Base-by-base conservation (phyloP, 2,329 filamentous ascomycete genomes). In the Lasiodiplodia citricola region DNA sequence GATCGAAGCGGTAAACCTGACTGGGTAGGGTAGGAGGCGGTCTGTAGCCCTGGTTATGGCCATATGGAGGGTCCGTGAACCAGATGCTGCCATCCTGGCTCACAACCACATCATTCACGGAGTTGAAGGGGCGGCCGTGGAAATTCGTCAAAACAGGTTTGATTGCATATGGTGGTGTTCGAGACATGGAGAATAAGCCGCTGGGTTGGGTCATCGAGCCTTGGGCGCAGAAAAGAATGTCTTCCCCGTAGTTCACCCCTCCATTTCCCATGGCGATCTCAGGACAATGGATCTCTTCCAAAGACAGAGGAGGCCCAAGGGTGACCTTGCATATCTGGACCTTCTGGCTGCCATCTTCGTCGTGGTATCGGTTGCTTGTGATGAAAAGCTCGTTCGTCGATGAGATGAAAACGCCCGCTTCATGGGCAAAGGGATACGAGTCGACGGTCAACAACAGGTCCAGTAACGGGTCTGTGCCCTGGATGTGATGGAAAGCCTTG, bases 381-480 rank as follows among this genome's bases (percentile, higher is more conserved):
- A 82, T 75, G 72, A 76, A 81, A 16, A 82, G 70, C 4, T 72
- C 72, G 38, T 79, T 75, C 3, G 73, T 76, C 3, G 70, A 63
- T 2, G 74, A 72, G 7, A 80, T 73, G 72, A 75, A 82, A 54
- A 81, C 72, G 25, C 80, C 73, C 0, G 84, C 84, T 74, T 86
- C 85, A 70, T 87, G 84, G 1, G 84, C 84, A 63, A 86, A 86
- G 0, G 83, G 80, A 54, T 65, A 18, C n/a, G 62, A 28, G 28
- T 28, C 28, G 28, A 28, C 28, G 1, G 28, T 28, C 28, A 28
- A 6, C 28, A 28, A 28, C 28, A 28, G 28, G 4, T 28, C 28
- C 1, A 28, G 28, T 28, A 5, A 28, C 28, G 28, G 28, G 28
- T 28, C 5, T 28, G 28, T 28, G 28, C 28, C 28, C 28, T 28